Percentiles rank a stretch among this genome's conserved stretches.
Conservation (phyloP, 2,329 filamentous ascomycete genomes). For the Scytalidium sp. region DNA sequence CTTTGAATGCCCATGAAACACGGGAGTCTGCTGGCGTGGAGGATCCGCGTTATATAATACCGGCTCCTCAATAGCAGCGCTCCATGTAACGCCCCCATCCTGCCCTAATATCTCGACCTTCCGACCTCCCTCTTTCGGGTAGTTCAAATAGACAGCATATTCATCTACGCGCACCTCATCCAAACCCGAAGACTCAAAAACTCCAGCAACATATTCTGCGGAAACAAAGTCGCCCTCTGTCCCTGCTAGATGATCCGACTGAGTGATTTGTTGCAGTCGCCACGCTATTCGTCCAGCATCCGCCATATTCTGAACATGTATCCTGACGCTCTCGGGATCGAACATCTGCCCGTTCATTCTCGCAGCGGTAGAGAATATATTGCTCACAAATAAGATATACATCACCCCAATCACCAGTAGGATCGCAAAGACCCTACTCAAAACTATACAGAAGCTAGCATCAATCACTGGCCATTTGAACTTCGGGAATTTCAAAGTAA, state of each 20-base stretch:
- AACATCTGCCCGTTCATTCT: constrained; percentile 69
- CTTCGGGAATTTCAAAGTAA: constrained; percentile 24
- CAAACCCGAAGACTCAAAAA: constrained; percentile 69
- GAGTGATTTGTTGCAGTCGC: constrained; percentile 73
- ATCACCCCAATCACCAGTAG: constrained; percentile 73
- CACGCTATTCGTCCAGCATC: constrained; percentile 68
- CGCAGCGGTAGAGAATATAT: constrained; percentile 69
- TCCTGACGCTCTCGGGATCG: constrained; percentile 77
- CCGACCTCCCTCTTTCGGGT: constrained; percentile 73
- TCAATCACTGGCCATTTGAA: constrained; percentile 24
- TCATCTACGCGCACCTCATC: constrained; percentile 75
- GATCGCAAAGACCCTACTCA: constrained; percentile 72
- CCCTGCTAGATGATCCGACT: constrained; percentile 88
- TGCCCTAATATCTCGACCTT: constrained; percentile 76
- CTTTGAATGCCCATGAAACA: constrained; percentile 88
- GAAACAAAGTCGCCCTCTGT: constrained; percentile 88
- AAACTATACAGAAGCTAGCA: constrained; percentile 51
- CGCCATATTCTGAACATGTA: constrained; percentile 70
- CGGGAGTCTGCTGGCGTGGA: constrained; percentile 65
- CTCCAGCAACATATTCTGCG: constrained; percentile 77
- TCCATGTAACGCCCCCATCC: constrained; percentile 66
- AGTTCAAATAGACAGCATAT: constrained; percentile 90
- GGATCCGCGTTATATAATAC: constrained; percentile 59
- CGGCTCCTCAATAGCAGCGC: constrained; percentile 80
- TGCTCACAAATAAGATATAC: constrained; percentile 82